phyloP scores from a whole-genome alignment of 164 flowering plant species.

The Macadamia tetraphylla region DNA sequence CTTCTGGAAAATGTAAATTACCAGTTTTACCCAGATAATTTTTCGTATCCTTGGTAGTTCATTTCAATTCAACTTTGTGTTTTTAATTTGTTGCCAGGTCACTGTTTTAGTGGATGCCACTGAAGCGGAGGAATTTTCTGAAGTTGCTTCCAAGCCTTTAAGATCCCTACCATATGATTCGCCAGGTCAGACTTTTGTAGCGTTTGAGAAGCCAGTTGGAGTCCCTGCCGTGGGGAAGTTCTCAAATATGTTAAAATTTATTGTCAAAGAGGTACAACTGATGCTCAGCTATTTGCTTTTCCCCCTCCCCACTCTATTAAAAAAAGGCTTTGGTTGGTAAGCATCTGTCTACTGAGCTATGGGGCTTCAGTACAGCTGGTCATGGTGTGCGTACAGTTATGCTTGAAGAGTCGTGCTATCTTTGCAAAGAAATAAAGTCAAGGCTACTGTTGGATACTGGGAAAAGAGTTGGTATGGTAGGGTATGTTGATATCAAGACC shows the following conservation, averaged over 20 bases:
- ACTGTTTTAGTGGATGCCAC: conserved; percentile 84
- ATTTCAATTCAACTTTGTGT: not conserved
- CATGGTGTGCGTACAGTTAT: not conserved
- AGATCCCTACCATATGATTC: conserved; percentile 90
- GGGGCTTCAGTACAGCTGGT: not conserved
- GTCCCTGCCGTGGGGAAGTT: conserved; percentile 81
- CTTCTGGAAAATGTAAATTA: conserved; percentile 77
- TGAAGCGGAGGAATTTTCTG: conserved; percentile 88
- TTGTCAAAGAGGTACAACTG: conserved; percentile 75
- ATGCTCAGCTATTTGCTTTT: not conserved
- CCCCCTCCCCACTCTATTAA: not conserved
- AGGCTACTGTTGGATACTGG: too few relatives aligned
- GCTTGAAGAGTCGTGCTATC: too few relatives aligned
- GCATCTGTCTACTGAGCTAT: not conserved
- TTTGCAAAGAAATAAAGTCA: too few relatives aligned
- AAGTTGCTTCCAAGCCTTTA: conserved; percentile 69
- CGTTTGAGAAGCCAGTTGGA: conserved; percentile 89
- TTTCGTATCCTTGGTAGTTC: not conserved
- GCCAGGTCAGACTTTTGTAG: conserved; percentile 89
- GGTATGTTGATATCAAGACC: too few relatives aligned
- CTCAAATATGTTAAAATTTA: conserved; percentile 64
- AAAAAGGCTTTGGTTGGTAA: not conserved
- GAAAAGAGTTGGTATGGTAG: too few relatives aligned
- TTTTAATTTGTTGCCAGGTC: conserved; percentile 42
- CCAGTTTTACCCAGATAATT: not conserved